Conservation (phyloP, 495 filamentous ascomycete genomes). For the Aspergillus steynii region DNA sequence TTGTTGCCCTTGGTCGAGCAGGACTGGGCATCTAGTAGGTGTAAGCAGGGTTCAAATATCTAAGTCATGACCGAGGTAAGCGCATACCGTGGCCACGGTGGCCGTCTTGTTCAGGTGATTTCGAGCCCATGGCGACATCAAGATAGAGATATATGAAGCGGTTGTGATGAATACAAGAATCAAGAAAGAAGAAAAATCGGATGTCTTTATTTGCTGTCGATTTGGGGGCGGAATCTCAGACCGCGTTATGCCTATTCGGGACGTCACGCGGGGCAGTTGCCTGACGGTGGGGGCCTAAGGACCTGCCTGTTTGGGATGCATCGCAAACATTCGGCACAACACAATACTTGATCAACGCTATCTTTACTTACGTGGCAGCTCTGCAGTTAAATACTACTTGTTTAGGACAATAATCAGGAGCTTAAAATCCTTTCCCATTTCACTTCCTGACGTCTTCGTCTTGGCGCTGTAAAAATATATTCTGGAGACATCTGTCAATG, state of each 20-base stretch:
- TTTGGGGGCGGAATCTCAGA: neutral
- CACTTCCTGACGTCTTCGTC: too few relatives aligned
- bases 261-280: neutral
- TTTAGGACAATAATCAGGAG: too few relatives aligned
- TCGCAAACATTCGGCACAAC: too few relatives aligned
- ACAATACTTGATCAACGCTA: too few relatives aligned
- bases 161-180: neutral
- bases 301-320: too few relatives aligned
- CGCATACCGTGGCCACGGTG: slow-evolving; percentile 16
- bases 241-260: neutral
- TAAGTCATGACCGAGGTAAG: neutral
- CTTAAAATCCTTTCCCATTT: too few relatives aligned
- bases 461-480: too few relatives aligned
- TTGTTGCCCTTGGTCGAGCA: slow-evolving; percentile 40
- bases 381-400: too few relatives aligned
- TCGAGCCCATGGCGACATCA: slow-evolving; percentile 19
- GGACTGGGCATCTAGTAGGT: slow-evolving; percentile 22
- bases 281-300: too few relatives aligned
- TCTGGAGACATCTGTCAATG: too few relatives aligned
- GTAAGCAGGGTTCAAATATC: neutral
- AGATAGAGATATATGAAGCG: neutral
- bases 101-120: slow-evolving; percentile 14
- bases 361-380: too few relatives aligned
- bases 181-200: neutral
- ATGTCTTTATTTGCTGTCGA: neutral